phyloP scores from a whole-genome alignment of 371 early-diverging fungal genomes.

The Dinochytrium kinnereticum region DNA sequence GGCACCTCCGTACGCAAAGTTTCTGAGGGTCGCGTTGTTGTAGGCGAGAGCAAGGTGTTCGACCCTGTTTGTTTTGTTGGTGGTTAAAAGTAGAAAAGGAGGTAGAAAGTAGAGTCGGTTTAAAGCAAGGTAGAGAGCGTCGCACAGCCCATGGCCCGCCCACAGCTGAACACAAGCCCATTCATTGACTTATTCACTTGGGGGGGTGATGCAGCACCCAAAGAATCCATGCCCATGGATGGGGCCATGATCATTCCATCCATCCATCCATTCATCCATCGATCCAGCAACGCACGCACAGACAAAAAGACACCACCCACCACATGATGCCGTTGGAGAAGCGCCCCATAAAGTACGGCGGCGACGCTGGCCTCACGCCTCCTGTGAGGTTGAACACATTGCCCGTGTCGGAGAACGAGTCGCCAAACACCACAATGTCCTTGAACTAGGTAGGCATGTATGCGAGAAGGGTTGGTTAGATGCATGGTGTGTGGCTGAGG shows the following conservation, averaged over 20 bases:
- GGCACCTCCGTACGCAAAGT: conserved; percentile 38
- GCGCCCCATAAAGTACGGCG: conserved; percentile 29
- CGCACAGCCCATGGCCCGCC: too few relatives aligned
- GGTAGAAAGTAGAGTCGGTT: too few relatives aligned
- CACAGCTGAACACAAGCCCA: too few relatives aligned
- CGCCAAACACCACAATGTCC: conserved; percentile 37
- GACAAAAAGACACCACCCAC: conserved; percentile 1
- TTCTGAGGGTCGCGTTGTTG: conserved; percentile 5
- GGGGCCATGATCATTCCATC: not conserved
- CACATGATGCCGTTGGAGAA: conserved; percentile 31
- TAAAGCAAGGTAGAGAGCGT: not conserved
- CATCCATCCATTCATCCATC: not conserved
- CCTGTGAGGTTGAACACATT: conserved; percentile 22
- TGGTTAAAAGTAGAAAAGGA: not conserved
- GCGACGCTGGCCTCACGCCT: not conserved
- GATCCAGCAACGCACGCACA: not conserved
- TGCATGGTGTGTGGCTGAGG: too few relatives aligned
- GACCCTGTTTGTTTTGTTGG: not conserved
- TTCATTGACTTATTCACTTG: too few relatives aligned
- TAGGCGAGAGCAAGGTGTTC: not conserved
- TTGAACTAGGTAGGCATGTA: too few relatives aligned
- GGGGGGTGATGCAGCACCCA: too few relatives aligned
- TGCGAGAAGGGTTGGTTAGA: too few relatives aligned
- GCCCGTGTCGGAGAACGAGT: conserved; percentile 35
- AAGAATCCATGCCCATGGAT: not conserved